These are phyloP conservation scores for Trypanosoma boissoni DNA, from an alignment of 208 protist genomes.

Conservation along the genomic window DNA sequence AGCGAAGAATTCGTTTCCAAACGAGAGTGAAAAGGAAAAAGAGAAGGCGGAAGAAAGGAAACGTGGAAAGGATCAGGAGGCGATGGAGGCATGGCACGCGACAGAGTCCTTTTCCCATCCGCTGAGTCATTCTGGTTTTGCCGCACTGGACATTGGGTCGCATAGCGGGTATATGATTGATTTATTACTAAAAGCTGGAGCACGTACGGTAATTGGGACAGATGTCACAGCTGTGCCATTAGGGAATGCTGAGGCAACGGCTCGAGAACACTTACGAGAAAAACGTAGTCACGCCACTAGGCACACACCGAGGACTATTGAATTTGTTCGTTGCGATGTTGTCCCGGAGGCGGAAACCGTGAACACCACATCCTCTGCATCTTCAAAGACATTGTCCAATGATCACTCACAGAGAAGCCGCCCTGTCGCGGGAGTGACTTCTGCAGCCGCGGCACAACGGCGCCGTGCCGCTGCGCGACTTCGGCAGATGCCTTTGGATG, in stretches of 20 bases:
- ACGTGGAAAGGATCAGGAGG: background rate
- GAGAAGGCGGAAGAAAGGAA: background rate
- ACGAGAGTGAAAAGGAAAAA: background rate
- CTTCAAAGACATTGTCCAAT: too few relatives aligned
- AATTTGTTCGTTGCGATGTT: constrained; percentile 27
- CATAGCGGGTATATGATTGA: constrained; percentile 70
- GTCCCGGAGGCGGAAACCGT: constrained; percentile 10
- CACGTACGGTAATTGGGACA: constrained; percentile 38
- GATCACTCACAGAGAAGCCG: background rate
- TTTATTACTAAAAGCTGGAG: constrained; percentile 65
- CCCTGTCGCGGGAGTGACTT: too few relatives aligned
- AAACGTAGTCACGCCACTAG: constrained; percentile 23
- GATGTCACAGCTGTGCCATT: constrained; percentile 39
- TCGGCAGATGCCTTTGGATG: too few relatives aligned
- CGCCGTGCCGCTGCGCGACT: constrained; percentile 16
- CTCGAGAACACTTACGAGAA: constrained; percentile 53
- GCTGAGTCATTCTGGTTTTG: constrained; percentile 28
- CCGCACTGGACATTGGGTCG: constrained; percentile 65
- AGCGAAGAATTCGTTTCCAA: background rate
- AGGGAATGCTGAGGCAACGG: constrained; percentile 60
- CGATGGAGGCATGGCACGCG: constrained; percentile 42
- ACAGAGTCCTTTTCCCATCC: constrained; percentile 40
- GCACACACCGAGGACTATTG: constrained; percentile 12
- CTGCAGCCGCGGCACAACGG: constrained; percentile 28
- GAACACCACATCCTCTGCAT: background rate